Conservation (phyloP, 1,284 basidiomycete species). For the Ganoderma lucidum region DNA sequence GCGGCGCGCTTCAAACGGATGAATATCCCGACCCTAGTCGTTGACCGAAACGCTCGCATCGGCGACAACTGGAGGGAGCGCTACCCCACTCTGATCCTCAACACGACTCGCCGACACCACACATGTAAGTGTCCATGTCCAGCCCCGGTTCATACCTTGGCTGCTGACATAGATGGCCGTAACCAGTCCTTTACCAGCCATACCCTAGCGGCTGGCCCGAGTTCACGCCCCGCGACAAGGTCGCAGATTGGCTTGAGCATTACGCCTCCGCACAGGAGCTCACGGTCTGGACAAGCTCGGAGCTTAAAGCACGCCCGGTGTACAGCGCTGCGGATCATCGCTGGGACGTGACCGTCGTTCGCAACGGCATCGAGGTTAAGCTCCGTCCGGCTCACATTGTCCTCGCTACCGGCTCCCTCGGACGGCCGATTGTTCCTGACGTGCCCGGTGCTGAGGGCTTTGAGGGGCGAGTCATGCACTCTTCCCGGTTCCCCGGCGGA, state of each 20-base stretch:
- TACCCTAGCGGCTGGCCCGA: constrained; percentile 43
- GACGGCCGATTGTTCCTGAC: constrained; percentile 52
- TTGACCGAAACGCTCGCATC: constrained; percentile 54
- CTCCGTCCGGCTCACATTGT: constrained; percentile 65
- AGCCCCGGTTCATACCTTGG: background rate
- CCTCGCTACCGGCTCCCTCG: constrained; percentile 63
- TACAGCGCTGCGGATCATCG: constrained; percentile 49
- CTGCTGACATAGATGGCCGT: background rate
- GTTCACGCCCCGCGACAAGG: constrained; percentile 43
- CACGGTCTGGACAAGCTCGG: constrained; percentile 67
- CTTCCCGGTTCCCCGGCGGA: constrained; percentile 48
- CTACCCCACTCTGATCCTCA: constrained; percentile 57
- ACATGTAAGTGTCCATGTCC: constrained; percentile 40
- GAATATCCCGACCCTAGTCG: constrained; percentile 54
- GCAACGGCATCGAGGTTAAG: constrained; percentile 48
- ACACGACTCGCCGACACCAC: constrained; percentile 50
- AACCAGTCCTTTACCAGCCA: constrained; percentile 46
- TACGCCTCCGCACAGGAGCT: constrained; percentile 70
- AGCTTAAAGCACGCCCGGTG: constrained; percentile 41
- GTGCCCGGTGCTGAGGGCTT: constrained; percentile 50
- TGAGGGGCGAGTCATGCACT: constrained; percentile 54
- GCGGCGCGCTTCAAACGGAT: constrained; percentile 61
- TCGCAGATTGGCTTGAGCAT: constrained; percentile 71
- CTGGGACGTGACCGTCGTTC: constrained; percentile 60
- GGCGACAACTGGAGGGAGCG: constrained; percentile 64